phyloP scores from a whole-genome alignment of 345 rosid genomes.

The Excoecaria agallocha region DNA sequence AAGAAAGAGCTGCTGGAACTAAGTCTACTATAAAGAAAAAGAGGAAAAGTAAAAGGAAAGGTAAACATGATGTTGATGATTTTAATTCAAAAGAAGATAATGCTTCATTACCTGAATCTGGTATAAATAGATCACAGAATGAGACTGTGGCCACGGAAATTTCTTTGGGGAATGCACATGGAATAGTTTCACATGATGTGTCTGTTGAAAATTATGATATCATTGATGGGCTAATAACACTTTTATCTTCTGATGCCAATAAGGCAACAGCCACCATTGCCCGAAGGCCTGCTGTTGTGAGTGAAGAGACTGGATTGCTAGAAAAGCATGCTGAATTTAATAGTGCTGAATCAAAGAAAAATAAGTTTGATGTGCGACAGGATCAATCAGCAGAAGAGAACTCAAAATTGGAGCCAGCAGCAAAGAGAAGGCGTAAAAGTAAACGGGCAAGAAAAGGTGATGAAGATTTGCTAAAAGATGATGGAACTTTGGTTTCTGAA shows the following conservation, averaged over 20 bases:
- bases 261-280: constrained; percentile 5
- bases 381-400: constrained; percentile 17
- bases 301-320: constrained; percentile 15
- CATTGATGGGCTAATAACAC: constrained; percentile 5
- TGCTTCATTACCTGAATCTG: constrained; percentile 6
- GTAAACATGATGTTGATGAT: constrained; percentile 1
- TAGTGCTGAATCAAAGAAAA: constrained; percentile 12
- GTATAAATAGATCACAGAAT: constrained; percentile 9
- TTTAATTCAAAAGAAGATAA: constrained; percentile 25
- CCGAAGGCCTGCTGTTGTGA: constrained; percentile 3
- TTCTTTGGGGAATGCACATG: constrained; percentile 8
- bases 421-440: constrained; percentile 29
- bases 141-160: background rate
- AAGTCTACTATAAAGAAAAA: constrained; percentile 20
- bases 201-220: constrained; percentile 3
- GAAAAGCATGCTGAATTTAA: constrained; percentile 13
- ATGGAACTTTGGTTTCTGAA: constrained; percentile 11
- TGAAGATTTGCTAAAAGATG: constrained; percentile 11
- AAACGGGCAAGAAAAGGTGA: constrained; percentile 18
- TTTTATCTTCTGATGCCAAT: constrained; percentile 17
- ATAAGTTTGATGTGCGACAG: constrained; percentile 7
- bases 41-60: constrained; percentile 20
- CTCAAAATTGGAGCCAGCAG: constrained; percentile 17
- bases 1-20: constrained; percentile 20
- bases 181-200: constrained; percentile 14